phyloP scores from a whole-genome alignment of 2,329 filamentous ascomycete species.

The Trichophaea hybrida region DNA sequence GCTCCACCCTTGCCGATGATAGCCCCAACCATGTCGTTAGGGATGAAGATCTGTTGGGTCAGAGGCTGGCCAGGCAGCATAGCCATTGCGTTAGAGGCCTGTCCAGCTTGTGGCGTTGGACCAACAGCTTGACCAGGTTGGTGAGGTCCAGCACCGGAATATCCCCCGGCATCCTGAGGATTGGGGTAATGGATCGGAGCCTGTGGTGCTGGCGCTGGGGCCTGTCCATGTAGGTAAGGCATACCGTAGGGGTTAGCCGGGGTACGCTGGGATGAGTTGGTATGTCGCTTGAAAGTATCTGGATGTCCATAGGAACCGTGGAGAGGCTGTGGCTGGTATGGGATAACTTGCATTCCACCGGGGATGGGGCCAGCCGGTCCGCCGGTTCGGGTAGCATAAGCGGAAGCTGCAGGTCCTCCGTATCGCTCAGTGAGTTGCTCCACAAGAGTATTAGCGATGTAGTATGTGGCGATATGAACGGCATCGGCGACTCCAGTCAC shows the following conservation, averaged over 20 bases:
- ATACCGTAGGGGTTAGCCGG: constrained; percentile 57
- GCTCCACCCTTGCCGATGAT: constrained; percentile 97
- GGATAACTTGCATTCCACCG: constrained; percentile 97
- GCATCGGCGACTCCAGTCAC: constrained; percentile 96
- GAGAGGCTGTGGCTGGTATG: constrained; percentile 84
- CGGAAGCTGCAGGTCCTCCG: constrained; percentile 88
- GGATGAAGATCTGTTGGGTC: constrained; percentile 97
- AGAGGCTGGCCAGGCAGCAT: constrained; percentile 68
- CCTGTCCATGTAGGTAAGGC: constrained; percentile 58
- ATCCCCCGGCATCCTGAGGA: constrained; percentile 56
- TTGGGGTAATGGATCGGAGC: constrained; percentile 66
- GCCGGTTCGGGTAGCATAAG: constrained; percentile 88
- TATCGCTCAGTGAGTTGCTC: constrained; percentile 96
- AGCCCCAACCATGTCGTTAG: constrained; percentile 97
- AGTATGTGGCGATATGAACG: constrained; percentile 97
- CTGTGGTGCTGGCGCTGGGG: constrained; percentile 45
- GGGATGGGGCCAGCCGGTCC: constrained; percentile 86
- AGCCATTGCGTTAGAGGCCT: constrained; percentile 61
- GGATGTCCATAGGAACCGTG: constrained; percentile 85
- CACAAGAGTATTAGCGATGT: constrained; percentile 91
- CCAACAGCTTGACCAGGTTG: constrained; percentile 51
- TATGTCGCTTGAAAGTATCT: constrained; percentile 68
- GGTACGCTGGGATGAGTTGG: constrained; percentile 58
- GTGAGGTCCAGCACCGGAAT: constrained; percentile 65
- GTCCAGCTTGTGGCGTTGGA: constrained; percentile 46